phyloP scores from a whole-genome alignment of 108 stramenopile genomes.

The Nitzschia sp. region DNA sequence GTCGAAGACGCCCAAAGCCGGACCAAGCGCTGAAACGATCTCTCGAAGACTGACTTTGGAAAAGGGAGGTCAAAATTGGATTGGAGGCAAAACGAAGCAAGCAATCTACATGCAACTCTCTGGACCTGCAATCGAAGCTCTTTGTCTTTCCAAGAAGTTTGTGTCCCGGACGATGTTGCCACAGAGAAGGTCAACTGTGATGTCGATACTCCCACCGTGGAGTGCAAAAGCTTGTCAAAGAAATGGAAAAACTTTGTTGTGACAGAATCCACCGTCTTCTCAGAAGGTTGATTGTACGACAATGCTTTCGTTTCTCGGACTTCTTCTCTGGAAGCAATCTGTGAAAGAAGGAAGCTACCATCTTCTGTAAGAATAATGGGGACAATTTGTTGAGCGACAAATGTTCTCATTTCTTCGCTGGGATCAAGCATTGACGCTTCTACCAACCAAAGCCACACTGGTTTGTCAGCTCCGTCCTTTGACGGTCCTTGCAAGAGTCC shows the following conservation, averaged over 20 bases:
- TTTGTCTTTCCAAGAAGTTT: slow-evolving; percentile 6
- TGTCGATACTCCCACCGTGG: slow-evolving; percentile 22
- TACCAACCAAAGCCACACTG: slow-evolving; percentile 13
- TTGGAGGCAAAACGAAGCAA: slow-evolving; percentile 37
- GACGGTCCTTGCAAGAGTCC: too few species aligned
- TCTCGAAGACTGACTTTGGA: slow-evolving; percentile 33
- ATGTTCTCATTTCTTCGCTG: slow-evolving; percentile 15
- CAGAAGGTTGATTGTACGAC: background rate
- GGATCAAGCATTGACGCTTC: slow-evolving; percentile 29
- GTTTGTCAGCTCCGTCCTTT: too few species aligned
- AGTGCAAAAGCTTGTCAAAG: slow-evolving; percentile 29
- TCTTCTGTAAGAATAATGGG: slow-evolving; percentile 9
- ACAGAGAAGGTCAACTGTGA: slow-evolving; percentile 44
- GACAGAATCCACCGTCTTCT: background rate
- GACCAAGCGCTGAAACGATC: slow-evolving; percentile 30
- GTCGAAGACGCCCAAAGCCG: slow-evolving; percentile 35
- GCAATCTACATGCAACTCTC: slow-evolving; percentile 16
- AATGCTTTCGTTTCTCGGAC: slow-evolving; percentile 3
- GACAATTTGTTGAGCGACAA: slow-evolving; percentile 8
- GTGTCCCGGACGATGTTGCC: background rate
- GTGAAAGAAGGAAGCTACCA: slow-evolving; percentile 25
- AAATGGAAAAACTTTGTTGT: slow-evolving; percentile 26
- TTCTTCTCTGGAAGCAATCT: slow-evolving; percentile 32
- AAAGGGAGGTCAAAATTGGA: slow-evolving; percentile 9
- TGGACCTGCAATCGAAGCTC: slow-evolving; percentile 13